Percentiles rank a stretch among this genome's conserved stretches.
Evolutionary conservation across 768 basidiomycete species (phyloP).

Genomic region (Tulasnella sp.): DNA sequence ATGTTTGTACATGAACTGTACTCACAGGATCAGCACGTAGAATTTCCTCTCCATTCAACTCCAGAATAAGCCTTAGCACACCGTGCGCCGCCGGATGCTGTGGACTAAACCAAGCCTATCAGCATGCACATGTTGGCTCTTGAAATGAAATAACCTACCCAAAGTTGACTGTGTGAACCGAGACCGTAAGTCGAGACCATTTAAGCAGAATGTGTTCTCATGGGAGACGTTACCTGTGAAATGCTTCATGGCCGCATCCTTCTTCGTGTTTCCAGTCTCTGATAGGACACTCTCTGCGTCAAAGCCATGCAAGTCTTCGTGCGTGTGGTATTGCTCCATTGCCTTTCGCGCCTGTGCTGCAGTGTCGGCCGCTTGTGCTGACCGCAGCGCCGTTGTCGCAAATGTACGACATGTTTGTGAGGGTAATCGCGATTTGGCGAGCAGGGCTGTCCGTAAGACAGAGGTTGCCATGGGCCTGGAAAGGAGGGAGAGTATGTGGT

Average conservation of each 20-base stretch:
- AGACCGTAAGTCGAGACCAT: neutral
- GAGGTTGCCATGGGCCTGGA: neutral
- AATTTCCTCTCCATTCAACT: constrained; percentile 95
- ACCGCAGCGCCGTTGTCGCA: constrained; percentile 4
- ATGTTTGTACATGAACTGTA: constrained; percentile 13
- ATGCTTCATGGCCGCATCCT: constrained; percentile 78
- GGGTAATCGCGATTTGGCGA: neutral
- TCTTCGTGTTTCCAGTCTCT: constrained; percentile 51
- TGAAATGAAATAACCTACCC: constrained; percentile 39
- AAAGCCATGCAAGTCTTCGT: constrained; percentile 79
- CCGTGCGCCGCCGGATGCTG: constrained; percentile 99
- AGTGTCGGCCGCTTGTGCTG: constrained; percentile 4
- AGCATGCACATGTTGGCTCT: neutral
- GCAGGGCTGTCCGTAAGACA: neutral
- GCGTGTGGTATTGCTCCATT: constrained; percentile 38
- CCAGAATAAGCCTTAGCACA: constrained; percentile 92
- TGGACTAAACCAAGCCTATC: constrained; percentile 41
- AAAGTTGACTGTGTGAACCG: constrained; percentile 65
- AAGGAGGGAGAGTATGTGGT: no score
- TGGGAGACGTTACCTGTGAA: constrained; percentile 59
- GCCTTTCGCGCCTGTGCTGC: constrained; percentile 10
- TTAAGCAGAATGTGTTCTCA: neutral
- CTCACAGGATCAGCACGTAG: constrained; percentile 73
- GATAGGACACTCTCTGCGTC: constrained; percentile 67
- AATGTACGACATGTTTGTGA: neutral